These are phyloP conservation scores for Candida sp. DNA, from an alignment of 1,139 yeast species.

Conservation along the genomic window DNA sequence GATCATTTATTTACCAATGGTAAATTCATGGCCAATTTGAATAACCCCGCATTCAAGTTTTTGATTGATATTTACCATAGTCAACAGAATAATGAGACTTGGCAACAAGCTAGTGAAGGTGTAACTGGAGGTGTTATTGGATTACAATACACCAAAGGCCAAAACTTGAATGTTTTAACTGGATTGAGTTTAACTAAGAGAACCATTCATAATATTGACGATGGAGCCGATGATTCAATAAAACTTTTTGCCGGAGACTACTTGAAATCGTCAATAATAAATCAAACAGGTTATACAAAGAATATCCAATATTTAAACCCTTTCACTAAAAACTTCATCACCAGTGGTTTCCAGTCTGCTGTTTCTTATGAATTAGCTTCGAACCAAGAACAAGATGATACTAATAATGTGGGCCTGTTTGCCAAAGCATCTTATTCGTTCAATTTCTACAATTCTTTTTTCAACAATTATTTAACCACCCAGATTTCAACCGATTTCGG, in stretches of 20 bases:
- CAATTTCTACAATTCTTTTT: constrained; percentile 34
- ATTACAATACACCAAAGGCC: constrained; percentile 23
- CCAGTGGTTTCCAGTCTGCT: constrained; percentile 19
- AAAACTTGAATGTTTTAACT: constrained; percentile 19
- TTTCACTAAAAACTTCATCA: constrained; percentile 28
- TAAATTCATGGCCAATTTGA: constrained; percentile 32
- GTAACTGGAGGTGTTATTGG: constrained; percentile 44
- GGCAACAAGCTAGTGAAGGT: constrained; percentile 35
- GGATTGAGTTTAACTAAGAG: constrained; percentile 45
- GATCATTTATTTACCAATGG: constrained; percentile 38
- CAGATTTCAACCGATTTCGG: constrained; percentile 36
- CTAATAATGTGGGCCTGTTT: constrained; percentile 19
- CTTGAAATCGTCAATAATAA: constrained; percentile 33
- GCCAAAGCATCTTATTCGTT: constrained; percentile 24
- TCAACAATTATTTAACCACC: constrained; percentile 35
- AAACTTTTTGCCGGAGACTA: constrained; percentile 30
- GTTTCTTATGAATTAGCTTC: constrained; percentile 29
- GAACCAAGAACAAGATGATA: constrained; percentile 25
- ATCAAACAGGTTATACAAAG: constrained; percentile 18
- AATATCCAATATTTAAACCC: constrained; percentile 21
- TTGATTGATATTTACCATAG: constrained; percentile 31
- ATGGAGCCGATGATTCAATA: constrained; percentile 32
- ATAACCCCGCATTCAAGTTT: constrained; percentile 39
- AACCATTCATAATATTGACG: constrained; percentile 39
- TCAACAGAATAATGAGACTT: constrained; percentile 36